A percentile compares a stretch with the other conserved stretches of the same genome.
phyloP scores from a whole-genome alignment of 495 filamentous ascomycete species.

The Schizothecium vesticola region DNA sequence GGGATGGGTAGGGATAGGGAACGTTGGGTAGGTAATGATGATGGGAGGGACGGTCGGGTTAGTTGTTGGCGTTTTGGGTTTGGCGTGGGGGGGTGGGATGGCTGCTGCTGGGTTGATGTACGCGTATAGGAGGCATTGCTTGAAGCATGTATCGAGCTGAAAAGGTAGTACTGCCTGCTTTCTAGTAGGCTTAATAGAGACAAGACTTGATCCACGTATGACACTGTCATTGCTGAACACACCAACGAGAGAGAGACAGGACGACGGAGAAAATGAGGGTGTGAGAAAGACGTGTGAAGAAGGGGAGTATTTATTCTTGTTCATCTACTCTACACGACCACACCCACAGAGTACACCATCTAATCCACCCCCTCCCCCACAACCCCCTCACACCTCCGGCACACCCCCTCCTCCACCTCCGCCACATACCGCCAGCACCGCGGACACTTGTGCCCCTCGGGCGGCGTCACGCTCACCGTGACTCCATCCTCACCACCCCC shows the following conservation, averaged over 20 bases:
- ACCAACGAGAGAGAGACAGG: no score
- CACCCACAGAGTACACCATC: neutral
- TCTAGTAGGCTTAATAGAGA: neutral
- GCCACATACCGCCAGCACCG: constrained; percentile 83
- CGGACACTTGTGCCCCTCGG: constrained; percentile 65
- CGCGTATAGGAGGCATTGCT: neutral
- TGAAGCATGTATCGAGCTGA: neutral
- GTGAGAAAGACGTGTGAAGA: no score
- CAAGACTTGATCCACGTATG: neutral
- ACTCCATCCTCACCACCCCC: constrained; percentile 44
- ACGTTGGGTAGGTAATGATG: neutral
- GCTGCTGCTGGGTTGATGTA: neutral
- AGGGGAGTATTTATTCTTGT: neutral
- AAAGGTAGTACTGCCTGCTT: neutral
- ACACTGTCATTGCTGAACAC: neutral
- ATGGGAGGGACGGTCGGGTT: no score
- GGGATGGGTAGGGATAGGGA: neutral
- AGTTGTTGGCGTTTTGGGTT: neutral
- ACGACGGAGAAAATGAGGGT: no score
- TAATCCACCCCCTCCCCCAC: constrained; percentile 32
- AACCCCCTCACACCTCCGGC: constrained; percentile 67
- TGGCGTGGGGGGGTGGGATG: neutral
- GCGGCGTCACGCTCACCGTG: constrained; percentile 59
- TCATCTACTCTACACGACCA: neutral
- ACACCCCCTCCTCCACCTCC: constrained; percentile 55